These are phyloP conservation scores for Beauveria rudraprayagi DNA, from an alignment of 2,329 filamentous ascomycete genomes.

Conservation along the genomic window DNA sequence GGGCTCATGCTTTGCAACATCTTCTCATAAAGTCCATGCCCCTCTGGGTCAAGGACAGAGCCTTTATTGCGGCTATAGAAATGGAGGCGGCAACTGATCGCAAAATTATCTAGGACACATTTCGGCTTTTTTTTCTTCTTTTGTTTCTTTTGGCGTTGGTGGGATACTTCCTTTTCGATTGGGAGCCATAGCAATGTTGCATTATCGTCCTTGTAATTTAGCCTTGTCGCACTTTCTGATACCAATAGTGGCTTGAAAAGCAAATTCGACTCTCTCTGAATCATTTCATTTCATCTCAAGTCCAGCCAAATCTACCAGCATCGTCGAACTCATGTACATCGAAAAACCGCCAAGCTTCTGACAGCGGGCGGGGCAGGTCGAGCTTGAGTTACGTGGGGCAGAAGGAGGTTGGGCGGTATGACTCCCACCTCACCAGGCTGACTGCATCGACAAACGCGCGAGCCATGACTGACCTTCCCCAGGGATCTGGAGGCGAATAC, in stretches of 20 bases:
- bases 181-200: not conserved
- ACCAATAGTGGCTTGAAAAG: not conserved
- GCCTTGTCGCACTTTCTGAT: constrained; percentile 2
- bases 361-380: not conserved
- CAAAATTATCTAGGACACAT: not conserved
- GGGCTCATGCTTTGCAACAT: constrained; percentile 15
- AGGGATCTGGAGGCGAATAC: not conserved
- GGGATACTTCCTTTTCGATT: not conserved
- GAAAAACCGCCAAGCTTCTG: not conserved
- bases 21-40: constrained; percentile 8
- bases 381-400: constrained; percentile 5
- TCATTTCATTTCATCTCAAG: not conserved
- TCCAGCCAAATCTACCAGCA: not conserved
- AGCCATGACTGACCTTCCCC: not conserved
- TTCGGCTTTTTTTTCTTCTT: not conserved
- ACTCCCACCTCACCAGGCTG: not conserved
- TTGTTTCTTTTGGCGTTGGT: not conserved
- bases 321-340: not conserved
- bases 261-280: not conserved
- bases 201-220: not conserved
- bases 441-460: not conserved
- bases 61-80: constrained; percentile 3
- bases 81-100: constrained; percentile 3
- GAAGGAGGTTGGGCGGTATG: not conserved
- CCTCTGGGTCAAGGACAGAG: constrained; percentile 9